Evolutionary conservation across 2,329 filamentous ascomycete genomes (phyloP), one percentile per base, ranked within the genome.

Genomic region (Dothiorella sarmentorum): DNA sequence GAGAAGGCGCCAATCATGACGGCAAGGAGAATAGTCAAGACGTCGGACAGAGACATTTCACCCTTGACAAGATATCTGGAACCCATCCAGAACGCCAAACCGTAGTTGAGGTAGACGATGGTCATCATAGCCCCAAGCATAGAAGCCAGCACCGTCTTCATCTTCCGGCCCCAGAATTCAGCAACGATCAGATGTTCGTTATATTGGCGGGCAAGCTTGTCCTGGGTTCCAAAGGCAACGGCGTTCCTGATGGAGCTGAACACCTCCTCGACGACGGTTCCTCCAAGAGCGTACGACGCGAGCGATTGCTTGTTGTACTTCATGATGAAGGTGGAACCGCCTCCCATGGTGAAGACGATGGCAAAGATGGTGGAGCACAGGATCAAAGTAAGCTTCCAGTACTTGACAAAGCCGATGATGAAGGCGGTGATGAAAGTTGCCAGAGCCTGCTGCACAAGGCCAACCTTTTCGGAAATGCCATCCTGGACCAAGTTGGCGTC

Each of bases 401-500:
- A 95, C 68, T 90, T 89, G 73, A 93, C 75, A 71, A 96, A 97
- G 2, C 89, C 91, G 63, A 99, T 93, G 58, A 97, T 78, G 65
- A 97, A 97, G 15, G 92, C 93, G 0, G 92, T 86, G 58, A 96
- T 76, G 68, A 97, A 97, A 1, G 69, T 71, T 2, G 70, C 71
- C 4, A 70, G 22, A 7, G 64, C 68, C 6, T 67, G 64, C 13
- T 72, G 61, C 47, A 72, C 73, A 4, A 74, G 63, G 11, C 66
- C 68, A 9, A 73, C 69, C 59, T 72, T 74, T 42, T 71, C 70
- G 0, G 70, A 69, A 44, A 99, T 91, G 59, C 91, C 93, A 64
- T 96, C 92, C 72, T 97, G 93, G 58, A 97, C 87, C 56, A 96
- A 78, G 68, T 96, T 97, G 43, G 91, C 96, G 71, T 97, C 93